Conservation (phyloP, 805 yeast genomes). For the Pichia membranifaciens region DNA sequence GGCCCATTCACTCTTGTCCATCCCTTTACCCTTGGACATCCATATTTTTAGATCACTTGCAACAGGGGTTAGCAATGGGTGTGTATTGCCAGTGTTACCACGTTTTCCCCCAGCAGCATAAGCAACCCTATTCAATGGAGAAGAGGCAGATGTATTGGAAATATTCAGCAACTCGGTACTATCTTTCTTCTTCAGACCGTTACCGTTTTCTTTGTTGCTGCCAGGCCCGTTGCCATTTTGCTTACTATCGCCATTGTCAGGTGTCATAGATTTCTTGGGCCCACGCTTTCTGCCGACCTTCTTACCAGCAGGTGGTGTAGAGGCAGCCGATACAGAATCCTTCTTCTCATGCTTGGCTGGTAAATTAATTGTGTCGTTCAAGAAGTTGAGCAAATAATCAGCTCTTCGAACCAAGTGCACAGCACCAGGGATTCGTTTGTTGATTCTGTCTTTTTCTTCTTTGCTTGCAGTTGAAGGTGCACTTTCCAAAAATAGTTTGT, state of each 20-base stretch:
- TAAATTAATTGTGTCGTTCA: conserved; percentile 40
- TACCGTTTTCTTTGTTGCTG: not conserved
- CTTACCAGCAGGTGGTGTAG: conserved; percentile 14
- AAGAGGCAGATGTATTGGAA: not conserved
- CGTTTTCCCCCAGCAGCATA: not conserved
- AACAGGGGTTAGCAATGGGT: conserved; percentile 25
- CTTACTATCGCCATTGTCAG: conserved; percentile 10
- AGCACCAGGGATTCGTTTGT: conserved; percentile 79
- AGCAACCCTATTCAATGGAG: not conserved
- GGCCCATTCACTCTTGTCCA: conserved; percentile 30
- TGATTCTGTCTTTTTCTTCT: conserved; percentile 33
- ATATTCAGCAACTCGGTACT: not conserved
- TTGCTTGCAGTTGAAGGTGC: conserved; percentile 31
- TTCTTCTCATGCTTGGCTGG: conserved; percentile 2
- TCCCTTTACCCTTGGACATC: conserved; percentile 29
- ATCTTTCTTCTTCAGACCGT: not conserved
- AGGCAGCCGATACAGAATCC: not conserved
- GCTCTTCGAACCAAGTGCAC: conserved; percentile 89
- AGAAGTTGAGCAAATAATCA: conserved; percentile 71
- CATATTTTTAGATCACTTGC: conserved; percentile 26
- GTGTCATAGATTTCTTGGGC: conserved; percentile 22
- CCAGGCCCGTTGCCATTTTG: not conserved
- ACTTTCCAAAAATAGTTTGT: conserved; percentile 67
- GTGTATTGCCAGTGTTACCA: conserved; percentile 7
- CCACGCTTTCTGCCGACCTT: conserved; percentile 18